Evolutionary conservation across 2,329 filamentous ascomycete genomes (phyloP), one percentile per base, ranked within the genome.

Genomic region (Epichloe brachyelytri): DNA sequence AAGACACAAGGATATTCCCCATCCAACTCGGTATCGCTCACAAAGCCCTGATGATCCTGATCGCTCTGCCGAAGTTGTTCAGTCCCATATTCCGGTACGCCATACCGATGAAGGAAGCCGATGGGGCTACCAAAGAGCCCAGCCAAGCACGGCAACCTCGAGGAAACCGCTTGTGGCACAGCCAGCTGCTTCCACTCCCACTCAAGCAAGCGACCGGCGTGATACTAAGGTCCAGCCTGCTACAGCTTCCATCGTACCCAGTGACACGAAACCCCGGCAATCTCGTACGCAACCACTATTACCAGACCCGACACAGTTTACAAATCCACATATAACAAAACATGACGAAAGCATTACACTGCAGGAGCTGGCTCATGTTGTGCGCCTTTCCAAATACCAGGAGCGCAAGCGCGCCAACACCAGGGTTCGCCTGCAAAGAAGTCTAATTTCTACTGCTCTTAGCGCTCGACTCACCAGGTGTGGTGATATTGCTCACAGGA

Each of bases 331-430:
- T 57, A 65, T 83, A 51, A 73, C 77, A 46, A 74, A 77, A 38
- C 79, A 84, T 54, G 74, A 74, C 48, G 79, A 84, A 44, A 78
- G 79, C 53, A 87, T 84, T 44, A 85, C 82, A 14, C 72, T 91
- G 54, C 81, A 86, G 61, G 85, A 90, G 67, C 78, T 91, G 57
- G 85, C 85, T 48, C 85, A 89, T 65, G 69, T 90, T 59, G 84
- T 88, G 57, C 81, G 85, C 54, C 72, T 89, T 55, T 85, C 85
- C 63, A 85, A 83, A 61, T 88, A 89, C 65, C 86, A 91, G 68
- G 83, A 88, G 73, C 84, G 85, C 73, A 86, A 87, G 73, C 80
- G 85, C 68, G 75, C 78, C 57, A 83, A 84, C 62, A 85, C 83
- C 44, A 78, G 86, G 58, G 74, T 85, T 57, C 82, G 85, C 52